These are phyloP conservation scores for Otatea glauca DNA, from an alignment of 176 grass and related monocot species.

Conservation along the genomic window DNA sequence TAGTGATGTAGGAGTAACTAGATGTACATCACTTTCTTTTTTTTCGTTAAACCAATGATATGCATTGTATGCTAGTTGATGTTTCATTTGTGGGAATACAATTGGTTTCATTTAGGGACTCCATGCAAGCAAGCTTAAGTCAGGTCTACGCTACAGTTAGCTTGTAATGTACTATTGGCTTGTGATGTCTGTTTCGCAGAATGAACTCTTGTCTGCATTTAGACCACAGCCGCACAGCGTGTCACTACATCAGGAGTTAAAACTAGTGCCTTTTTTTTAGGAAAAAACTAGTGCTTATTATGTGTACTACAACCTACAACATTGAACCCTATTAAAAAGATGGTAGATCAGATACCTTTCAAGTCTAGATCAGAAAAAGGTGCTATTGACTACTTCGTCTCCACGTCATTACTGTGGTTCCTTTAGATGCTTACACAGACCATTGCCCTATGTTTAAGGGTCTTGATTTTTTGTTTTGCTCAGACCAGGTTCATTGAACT, in stretches of 20 bases:
- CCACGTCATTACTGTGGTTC: conserved; percentile 35
- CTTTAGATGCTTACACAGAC: conserved; percentile 41
- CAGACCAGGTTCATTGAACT: conserved; percentile 43
- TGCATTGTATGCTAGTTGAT: background rate
- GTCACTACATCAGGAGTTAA: background rate
- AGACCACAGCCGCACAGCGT: background rate
- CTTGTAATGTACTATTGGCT: background rate
- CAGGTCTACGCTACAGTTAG: background rate
- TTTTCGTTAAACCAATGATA: background rate
- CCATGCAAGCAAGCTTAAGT: background rate
- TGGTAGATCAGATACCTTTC: background rate
- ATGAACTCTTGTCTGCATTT: background rate
- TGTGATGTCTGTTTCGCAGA: conserved; percentile 5
- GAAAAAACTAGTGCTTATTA: background rate
- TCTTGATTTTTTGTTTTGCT: conserved; percentile 28
- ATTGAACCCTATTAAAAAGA: conserved; percentile 29
- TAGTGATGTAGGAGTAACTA: background rate
- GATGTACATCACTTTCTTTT: background rate
- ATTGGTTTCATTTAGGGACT: background rate
- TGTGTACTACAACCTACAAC: background rate
- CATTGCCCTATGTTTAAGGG: conserved; percentile 47
- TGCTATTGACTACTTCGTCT: conserved; percentile 13
- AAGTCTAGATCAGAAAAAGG: background rate
- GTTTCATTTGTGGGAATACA: background rate
- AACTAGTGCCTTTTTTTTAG: background rate